Evolutionary conservation across 495 filamentous ascomycete species (phyloP).

Genomic region (Cryomyces minteri): DNA sequence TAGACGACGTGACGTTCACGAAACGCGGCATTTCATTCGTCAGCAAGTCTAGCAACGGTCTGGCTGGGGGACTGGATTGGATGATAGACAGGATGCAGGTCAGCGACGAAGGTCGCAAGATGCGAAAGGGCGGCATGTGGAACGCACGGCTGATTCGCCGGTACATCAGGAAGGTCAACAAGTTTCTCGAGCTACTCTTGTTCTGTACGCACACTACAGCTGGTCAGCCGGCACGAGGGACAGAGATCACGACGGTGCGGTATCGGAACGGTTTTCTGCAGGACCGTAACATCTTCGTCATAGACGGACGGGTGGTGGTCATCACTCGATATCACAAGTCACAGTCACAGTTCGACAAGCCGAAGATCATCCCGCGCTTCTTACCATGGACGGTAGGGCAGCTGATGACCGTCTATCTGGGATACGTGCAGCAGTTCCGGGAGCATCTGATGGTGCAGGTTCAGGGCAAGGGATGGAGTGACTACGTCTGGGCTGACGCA

Average conservation of each 20-base stretch:
- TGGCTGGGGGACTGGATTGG: not conserved
- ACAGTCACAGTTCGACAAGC: constrained; percentile 2
- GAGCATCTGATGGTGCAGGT: not conserved
- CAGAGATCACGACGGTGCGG: not conserved
- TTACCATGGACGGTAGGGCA: constrained; percentile 1
- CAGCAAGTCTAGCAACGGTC: not conserved
- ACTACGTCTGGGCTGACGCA: constrained; percentile 1
- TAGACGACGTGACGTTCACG: not conserved
- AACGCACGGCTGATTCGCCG: not conserved
- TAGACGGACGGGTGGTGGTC: constrained; percentile 2
- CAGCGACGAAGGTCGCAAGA: not conserved
- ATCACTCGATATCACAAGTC: constrained; percentile 3
- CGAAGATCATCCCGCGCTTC: constrained; percentile 4
- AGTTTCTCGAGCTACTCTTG: not conserved
- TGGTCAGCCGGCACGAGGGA: too few relatives aligned
- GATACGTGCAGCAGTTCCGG: constrained; percentile 1
- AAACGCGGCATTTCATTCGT: constrained; percentile 2
- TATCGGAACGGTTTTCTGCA: constrained; percentile 1
- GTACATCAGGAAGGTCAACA: constrained; percentile 1
- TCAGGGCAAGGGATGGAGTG: not conserved
- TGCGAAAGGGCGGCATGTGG: not conserved
- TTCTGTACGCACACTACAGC: too few relatives aligned
- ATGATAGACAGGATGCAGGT: not conserved
- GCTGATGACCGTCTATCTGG: constrained; percentile 1
- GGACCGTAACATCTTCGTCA: constrained; percentile 1